phyloP scores from a whole-genome alignment of 2,329 filamentous ascomycete genomes.

The Aspergillus persii region DNA sequence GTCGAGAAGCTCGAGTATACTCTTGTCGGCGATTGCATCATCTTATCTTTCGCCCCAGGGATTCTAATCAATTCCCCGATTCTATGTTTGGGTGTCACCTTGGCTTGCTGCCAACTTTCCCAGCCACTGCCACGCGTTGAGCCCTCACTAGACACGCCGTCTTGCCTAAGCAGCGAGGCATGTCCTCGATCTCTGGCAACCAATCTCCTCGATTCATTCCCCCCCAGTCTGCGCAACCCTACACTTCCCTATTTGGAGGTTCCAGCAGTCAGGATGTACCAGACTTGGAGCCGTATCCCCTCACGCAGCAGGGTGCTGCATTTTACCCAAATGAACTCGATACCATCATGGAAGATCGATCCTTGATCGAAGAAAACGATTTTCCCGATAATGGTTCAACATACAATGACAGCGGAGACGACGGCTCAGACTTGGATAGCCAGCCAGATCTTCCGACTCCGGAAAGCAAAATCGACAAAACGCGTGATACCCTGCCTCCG shows the following conservation, averaged over 20 bases:
- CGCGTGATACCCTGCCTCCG: background rate
- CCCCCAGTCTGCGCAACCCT: conserved; percentile 31
- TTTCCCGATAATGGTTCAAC: conserved; percentile 24
- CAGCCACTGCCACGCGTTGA: background rate
- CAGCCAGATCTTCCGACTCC: background rate
- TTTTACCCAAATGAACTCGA: conserved; percentile 20
- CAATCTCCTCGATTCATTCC: conserved; percentile 21
- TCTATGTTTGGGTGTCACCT: background rate
- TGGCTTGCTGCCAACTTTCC: background rate
- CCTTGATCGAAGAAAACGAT: conserved; percentile 11
- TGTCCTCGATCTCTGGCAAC: conserved; percentile 28
- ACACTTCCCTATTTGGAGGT: conserved; percentile 31
- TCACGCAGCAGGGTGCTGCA: conserved; percentile 2
- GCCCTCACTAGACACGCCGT: background rate
- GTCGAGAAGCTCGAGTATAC: background rate
- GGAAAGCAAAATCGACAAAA: background rate
- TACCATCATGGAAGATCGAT: conserved; percentile 21
- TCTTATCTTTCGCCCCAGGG: background rate
- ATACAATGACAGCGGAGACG: conserved; percentile 21
- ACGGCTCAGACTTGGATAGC: conserved; percentile 9
- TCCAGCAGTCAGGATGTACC: conserved; percentile 21
- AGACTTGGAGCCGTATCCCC: conserved; percentile 11
- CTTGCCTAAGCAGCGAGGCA: conserved; percentile 12
- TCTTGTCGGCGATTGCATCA: background rate
- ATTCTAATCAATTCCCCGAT: background rate